Evolutionary conservation across 148 eudicot genomes (phyloP), one percentile per base, ranked within the genome.

Genomic region (Spergularia bocconei): DNA sequence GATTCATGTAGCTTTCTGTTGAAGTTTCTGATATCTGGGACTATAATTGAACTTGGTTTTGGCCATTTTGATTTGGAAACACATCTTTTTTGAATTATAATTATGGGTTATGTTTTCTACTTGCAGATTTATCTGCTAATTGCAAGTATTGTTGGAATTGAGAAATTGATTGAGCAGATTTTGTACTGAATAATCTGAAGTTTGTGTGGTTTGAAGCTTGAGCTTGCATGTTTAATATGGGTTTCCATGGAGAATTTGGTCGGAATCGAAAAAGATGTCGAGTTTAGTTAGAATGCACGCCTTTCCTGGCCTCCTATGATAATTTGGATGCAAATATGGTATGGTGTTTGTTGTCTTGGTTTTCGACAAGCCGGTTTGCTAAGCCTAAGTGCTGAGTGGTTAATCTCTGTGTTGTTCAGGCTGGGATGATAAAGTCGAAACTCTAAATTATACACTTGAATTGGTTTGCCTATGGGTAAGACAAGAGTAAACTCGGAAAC

Each of bases 401-500:
- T 15, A 63, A n/a, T 66, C 29, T 66, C 48, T 19, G n/a, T 66
- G 53, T 19, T 47, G 12, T 41, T 66, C 70, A 66, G 70, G 50
- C 15, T n/a, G 44, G 53, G 29, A 3, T 11, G 36, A 29, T 10
- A 41, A 38, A 38, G 50, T 64, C 50, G 51, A 64, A 64, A 64
- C 21, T 39, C n/a, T 65, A 23, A 65, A 39, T 8, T n/a, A 51
- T n/a, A 17, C 70, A n/a, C 0, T 13, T 44, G 53, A 41, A 52
- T 47, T 38, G 52, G 70, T n/a, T 66, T 63, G 20, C 70, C 7
- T 6, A 66, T 66, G 70, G 70, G 47, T 41, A 41, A 66, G 52
- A 16, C 70, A 4, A 25, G 70, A 7, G 20, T n/a, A 41, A 66
- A 74, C 5, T 33, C 52, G 29, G 25, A 63, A 29, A 41, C 3